Percentiles rank a stretch among this genome's conserved stretches.
Evolutionary conservation across 139 green algal genomes (phyloP).

Genomic region (Haematococcus lacustris): DNA sequence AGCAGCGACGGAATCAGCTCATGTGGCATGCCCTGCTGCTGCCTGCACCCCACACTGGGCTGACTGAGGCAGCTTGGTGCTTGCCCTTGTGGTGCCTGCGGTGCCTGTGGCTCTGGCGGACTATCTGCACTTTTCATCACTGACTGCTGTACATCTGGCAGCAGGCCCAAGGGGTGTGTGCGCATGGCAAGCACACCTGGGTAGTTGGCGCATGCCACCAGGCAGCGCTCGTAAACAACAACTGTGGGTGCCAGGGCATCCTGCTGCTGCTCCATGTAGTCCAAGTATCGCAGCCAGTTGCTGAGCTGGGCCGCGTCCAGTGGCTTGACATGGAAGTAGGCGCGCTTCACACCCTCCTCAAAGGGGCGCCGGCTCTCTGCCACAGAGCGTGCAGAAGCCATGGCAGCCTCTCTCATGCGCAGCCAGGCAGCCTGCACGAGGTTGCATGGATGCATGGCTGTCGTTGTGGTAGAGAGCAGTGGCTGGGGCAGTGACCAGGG

Average conservation of each 20-base stretch:
- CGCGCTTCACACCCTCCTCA: slow-evolving; percentile 62
- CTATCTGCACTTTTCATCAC: too few species aligned
- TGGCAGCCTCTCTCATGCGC: background rate
- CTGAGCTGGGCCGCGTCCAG: slow-evolving; percentile 43
- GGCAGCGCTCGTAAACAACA: slow-evolving; percentile 75
- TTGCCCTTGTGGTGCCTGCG: too few species aligned
- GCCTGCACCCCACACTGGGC: too few species aligned
- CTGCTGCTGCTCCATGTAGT: slow-evolving; percentile 47
- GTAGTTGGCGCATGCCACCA: slow-evolving; percentile 76
- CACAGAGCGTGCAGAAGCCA: background rate
- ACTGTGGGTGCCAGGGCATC: slow-evolving; percentile 29
- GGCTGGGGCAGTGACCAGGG: too few species aligned
- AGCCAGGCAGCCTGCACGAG: slow-evolving; percentile 7
- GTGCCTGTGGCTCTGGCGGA: too few species aligned
- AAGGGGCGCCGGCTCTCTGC: slow-evolving; percentile 34
- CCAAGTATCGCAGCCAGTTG: slow-evolving; percentile 75
- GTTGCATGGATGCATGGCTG: background rate
- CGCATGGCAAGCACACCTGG: slow-evolving; percentile 58
- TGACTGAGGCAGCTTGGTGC: too few species aligned
- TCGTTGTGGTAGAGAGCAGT: background rate
- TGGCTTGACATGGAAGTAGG: slow-evolving; percentile 84
- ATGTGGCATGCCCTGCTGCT: too few species aligned
- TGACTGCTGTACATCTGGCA: too few species aligned
- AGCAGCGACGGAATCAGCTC: too few species aligned
- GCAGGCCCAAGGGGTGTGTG: too few species aligned